A percentile compares a stretch with the other conserved stretches of the same genome.
Evolutionary conservation across 805 yeast genomes (phyloP).

Genomic region (Wickerhamiella alocasiicola): DNA sequence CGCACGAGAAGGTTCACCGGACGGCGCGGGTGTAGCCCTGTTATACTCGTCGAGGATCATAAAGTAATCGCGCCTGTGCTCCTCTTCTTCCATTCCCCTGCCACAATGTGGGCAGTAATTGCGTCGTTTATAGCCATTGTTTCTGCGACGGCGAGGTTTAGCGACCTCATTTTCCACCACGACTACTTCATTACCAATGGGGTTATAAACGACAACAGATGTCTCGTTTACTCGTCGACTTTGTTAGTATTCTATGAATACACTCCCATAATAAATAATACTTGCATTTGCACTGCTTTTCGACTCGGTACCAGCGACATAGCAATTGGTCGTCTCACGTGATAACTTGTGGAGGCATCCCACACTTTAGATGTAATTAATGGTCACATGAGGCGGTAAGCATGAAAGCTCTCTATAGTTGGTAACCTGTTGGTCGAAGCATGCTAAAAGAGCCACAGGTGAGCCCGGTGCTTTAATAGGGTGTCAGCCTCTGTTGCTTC

Average conservation of each 20-base stretch:
- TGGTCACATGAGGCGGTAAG: no score
- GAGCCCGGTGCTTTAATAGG: no score
- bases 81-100: background rate
- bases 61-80: constrained; percentile 10
- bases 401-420: no score
- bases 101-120: constrained; percentile 12
- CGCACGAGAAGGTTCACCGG: background rate
- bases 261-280: constrained; percentile 2
- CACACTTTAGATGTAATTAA: no score
- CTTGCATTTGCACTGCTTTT: constrained; percentile 12
- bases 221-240: constrained; percentile 11
- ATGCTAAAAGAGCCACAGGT: no score
- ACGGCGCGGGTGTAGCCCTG: background rate
- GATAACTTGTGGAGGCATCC: no score
- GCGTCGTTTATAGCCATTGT: background rate
- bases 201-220: constrained; percentile 11
- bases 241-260: background rate
- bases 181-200: constrained; percentile 7
- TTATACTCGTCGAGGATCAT: constrained; percentile 6
- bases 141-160: background rate
- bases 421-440: no score
- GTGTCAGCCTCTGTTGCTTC: no score
- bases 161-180: constrained; percentile 5
- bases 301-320: constrained; percentile 10
- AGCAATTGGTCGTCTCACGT: no score